Evolutionary conservation across 2,329 filamentous ascomycete species (phyloP), one percentile per base, ranked within the genome.

Genomic region (Sporothrix dimorphospora): DNA sequence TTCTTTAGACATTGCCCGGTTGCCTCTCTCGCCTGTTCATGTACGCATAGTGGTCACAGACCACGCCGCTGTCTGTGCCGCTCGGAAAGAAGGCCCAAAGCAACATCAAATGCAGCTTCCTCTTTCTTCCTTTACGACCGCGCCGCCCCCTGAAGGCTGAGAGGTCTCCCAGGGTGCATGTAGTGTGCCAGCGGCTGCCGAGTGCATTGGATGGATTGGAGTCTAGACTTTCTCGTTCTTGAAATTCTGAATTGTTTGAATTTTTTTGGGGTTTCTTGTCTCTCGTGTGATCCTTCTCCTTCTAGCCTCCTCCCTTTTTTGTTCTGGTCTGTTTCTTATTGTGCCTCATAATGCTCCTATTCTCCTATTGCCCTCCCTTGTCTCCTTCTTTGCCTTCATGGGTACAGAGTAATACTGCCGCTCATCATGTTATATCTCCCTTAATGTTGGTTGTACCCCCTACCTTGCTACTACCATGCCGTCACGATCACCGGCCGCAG

Each of bases 71-170:
- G 61, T 45, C 40, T 47, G 40, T 30, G 61, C 40, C 42, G 21
- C 61, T 19, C 14, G 40, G 40, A 11, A n/a, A 24, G 8, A 45
- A 63, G n/a, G n/a, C n/a, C n/a, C n/a, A n/a, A n/a, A n/a, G n/a
- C n/a, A n/a, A 45, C 21, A 14, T 24, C 38, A 27, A 7, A 27
- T 12, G n/a, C 21, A 47, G 38, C 61, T 65, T 27, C 42, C 24
- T 65, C 24, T 27, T 65, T 65, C 38, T 61, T 7, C 40, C 21
- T 30, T 65, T 47, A 65, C 40, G 61, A 30, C 61, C 61, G 61
- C 3, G 61, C 61, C 61, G 40, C 61, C 61, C 61, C 61, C 61
- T 65, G 61, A 63, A 42, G n/a, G 16, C 57, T 14, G 57, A 42
- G 30, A 16, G 30, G 38, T 38, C 42, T 42, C n/a, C 3, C n/a